Base-by-base conservation (phyloP, 148 eudicot species). In the Camellia sinensis region DNA sequence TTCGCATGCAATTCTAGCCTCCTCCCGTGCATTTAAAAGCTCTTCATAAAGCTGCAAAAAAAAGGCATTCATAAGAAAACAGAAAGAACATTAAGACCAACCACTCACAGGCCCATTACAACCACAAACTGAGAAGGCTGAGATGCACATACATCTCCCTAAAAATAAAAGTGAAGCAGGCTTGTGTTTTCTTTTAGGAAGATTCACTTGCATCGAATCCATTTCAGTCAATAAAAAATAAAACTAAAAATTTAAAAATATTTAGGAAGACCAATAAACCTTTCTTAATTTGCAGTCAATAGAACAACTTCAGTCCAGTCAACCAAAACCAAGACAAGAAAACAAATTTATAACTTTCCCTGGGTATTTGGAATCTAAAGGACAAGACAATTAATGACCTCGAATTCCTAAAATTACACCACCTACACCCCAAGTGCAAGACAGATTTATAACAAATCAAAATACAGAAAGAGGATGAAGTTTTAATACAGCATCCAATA, bases 1-100 rank as follows among this genome's bases (percentile, higher is more conserved):
- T 69, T 84, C 86, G 73, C 74, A 78, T 78, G 92, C 93, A 61
- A 85, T 65, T 80, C 80, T 88, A 48, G 90, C 93, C 75, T 92
- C 97, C 82, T 88, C 88, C 77, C 86, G 86, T 53, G 92, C 92
- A 82, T 79, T 79, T 63, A 87, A 80, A 62, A 93, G 90, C 83
- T 89, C 92, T 79, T 79, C 79, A 80, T 81, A 82, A 57, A 95
- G 90, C 98, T 91, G 79, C 69, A 61, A 60, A 11, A 54, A 63
- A 43, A 74, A 75, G 56, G 2, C 45, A 9, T 61, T 45, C 1
- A 37, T 65, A 54, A 65, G 50, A 81, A n/a, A 50, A 61, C 18
- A 76, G 45, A 19, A 70, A 63, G 63, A 54, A 11, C 29, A 15
- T n/a, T 46, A 13, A 63, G 70, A 48, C 67, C n/a, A 19, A 43